Evolutionary conservation across 495 filamentous ascomycete species (phyloP), one percentile per base, ranked within the genome.

Genomic region (Penicillium cosmopolitanum): DNA sequence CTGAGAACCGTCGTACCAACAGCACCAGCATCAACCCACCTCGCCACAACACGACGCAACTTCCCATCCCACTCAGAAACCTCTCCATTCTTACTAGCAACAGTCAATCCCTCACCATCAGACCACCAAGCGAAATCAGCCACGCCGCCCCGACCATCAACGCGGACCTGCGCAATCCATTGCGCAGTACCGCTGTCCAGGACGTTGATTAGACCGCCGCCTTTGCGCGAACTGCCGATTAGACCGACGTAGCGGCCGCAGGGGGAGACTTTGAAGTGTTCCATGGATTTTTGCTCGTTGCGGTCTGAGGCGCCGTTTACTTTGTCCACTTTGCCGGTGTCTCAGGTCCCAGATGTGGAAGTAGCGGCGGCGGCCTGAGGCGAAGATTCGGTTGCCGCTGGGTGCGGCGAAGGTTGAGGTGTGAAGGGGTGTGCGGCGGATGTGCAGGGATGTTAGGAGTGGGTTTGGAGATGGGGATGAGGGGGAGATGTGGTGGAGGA

Each of bases 321-420:
- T 58, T 96, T 96, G 68, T 93, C 89, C 31, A 98, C 82, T 21
- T 78, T 78, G 21, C 95, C 96, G 7, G 89, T 85, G 42, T 86
- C 72, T 4, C n/a, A 98, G 80, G 68, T 97, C 87, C 95, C 95
- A 98, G 64, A 85, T 87, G 76, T 98, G 95, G 77, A 97, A 96
- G 73, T 95, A 98, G 60, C 89, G 86, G 19, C 96, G 84, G 5
- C 92, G 86, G 50, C 92, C 92, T 23, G 93, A 87, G 53, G 96
- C 87, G 70, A 96, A 89, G 61, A 98, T 87, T 36, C 70, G 71
- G 57, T 77, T 77, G 16, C 77, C 77, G 10, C 63, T 63, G 7
- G 78, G 75, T 5, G 72, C 40, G 40, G 88, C 81, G 74, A 98
- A 97, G 16, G 85, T 82, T 1, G 93, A 89, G 5, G 89, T 91